Evolutionary conservation across 176 grass and related monocot species (phyloP), one percentile per base, ranked within the genome.

Genomic region (Luzula sylvatica): DNA sequence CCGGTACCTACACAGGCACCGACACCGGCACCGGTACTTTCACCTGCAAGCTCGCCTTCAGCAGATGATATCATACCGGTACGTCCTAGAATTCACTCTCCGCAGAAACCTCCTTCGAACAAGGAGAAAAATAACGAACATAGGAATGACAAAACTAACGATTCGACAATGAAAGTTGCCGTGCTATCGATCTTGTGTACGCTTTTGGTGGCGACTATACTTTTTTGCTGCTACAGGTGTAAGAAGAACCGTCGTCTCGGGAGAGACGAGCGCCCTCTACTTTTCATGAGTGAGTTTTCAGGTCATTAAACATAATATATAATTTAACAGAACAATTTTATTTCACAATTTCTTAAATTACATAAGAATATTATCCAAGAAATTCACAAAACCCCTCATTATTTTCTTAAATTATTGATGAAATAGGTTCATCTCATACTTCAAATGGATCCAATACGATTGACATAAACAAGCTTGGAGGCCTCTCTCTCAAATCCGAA

Each of bases 381-480:
- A n/a, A 32, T 32, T 32, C 8, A 8, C 29, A 32, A 32, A 32
- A 32, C 5, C 29, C 29, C 29, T 8, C 8, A 32, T 8, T 4
- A 32, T 32, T 3, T 32, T 9, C 9, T 49, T 17, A 20, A 32
- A 64, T 27, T 5, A 0, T 0, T 11, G 47, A 48, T 26, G 11
- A 49, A 29, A 13, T 56, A 98, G 92, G 74, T 62, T 60, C 59
- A 23, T 86, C 80, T 71, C 44, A 4, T 26, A 75, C 60, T 21
- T 70, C 70, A n/a, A 65, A 23, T 50, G 52, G 51, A 42, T 56
- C 65, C 52, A 80, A 55, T 62, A 46, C 66, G 15, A 88, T 73
- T 55, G 66, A 82, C 66, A 9, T 66, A 42, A 68, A 74, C 55
- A 94, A 75, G 65, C 41, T 88, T 14, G 89, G 76, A 42, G 70